Percentiles rank a stretch among this genome's conserved stretches.
Evolutionary conservation across 2,329 filamentous ascomycete species (phyloP).

Genomic region (Exophiala sideris): DNA sequence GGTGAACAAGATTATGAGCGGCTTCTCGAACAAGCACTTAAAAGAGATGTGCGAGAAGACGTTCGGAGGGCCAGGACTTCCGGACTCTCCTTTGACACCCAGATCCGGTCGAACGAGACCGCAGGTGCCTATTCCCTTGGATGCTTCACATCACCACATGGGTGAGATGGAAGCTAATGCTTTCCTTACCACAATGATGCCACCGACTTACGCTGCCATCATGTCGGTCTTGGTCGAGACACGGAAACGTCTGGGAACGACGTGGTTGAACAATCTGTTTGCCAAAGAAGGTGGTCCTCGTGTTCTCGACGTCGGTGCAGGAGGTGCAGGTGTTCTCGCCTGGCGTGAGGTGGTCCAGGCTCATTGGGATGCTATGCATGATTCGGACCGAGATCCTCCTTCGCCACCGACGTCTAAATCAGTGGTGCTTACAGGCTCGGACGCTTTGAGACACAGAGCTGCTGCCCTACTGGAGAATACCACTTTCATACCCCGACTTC

Average conservation of each 20-base stretch:
- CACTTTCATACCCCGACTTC: slow-evolving; percentile 86
- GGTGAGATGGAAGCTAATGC: slow-evolving; percentile 59
- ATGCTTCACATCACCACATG: slow-evolving; percentile 56
- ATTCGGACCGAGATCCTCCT: slow-evolving; percentile 38
- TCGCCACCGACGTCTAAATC: slow-evolving; percentile 64
- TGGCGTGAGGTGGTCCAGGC: slow-evolving; percentile 70
- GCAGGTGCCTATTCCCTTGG: slow-evolving; percentile 57
- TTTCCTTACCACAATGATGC: slow-evolving; percentile 58
- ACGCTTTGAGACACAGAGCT: slow-evolving; percentile 69
- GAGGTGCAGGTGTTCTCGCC: slow-evolving; percentile 59
- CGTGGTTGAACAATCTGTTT: slow-evolving; percentile 57
- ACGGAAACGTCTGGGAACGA: slow-evolving; percentile 56
- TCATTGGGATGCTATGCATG: slow-evolving; percentile 70
- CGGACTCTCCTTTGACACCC: slow-evolving; percentile 68
- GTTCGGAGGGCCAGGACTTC: slow-evolving; percentile 74
- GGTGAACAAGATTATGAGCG: slow-evolving; percentile 64
- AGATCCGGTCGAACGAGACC: slow-evolving; percentile 46
- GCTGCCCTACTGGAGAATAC: slow-evolving; percentile 80
- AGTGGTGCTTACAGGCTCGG: slow-evolving; percentile 75
- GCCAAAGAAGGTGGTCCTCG: slow-evolving; percentile 55
- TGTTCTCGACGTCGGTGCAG: slow-evolving; percentile 61
- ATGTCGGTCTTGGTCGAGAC: slow-evolving; percentile 58
- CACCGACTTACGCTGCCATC: slow-evolving; percentile 58
- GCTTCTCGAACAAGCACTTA: slow-evolving; percentile 71
- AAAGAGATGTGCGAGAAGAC: slow-evolving; percentile 65